Evolutionary conservation across 1,284 basidiomycete genomes (phyloP).

Genomic region (Volvariella surrecta): DNA sequence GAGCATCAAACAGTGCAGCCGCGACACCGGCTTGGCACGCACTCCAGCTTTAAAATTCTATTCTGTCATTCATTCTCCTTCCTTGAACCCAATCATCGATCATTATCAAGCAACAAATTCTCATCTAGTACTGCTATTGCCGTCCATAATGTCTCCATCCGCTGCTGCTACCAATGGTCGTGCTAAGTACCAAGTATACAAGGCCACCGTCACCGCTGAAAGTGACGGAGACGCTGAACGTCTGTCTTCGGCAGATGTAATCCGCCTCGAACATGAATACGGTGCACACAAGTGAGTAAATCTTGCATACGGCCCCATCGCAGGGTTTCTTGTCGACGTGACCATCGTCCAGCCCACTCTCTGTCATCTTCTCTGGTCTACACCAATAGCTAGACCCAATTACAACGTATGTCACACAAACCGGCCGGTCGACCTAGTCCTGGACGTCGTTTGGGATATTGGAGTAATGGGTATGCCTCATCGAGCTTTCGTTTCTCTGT

Average conservation of each 20-base stretch:
- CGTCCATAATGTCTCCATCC: conserved; percentile 4
- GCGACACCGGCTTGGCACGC: no score
- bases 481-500: background rate
- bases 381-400: conserved; percentile 9
- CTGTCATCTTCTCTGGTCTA: background rate
- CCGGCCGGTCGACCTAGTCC: conserved; percentile 15
- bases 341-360: conserved; percentile 8
- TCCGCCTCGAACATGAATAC: conserved; percentile 76
- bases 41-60: no score
- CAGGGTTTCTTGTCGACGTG: conserved; percentile 13
- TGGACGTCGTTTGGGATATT: conserved; percentile 7
- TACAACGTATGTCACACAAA: conserved; percentile 4
- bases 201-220: conserved; percentile 3
- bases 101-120: no score
- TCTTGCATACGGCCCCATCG: conserved; percentile 7
- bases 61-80: no score
- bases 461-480: no score
- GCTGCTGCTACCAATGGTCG: conserved; percentile 1
- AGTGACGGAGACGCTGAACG: conserved; percentile 4
- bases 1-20: no score
- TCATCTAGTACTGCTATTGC: no score
- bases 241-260: conserved; percentile 58
- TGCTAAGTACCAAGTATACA: conserved; percentile 4
- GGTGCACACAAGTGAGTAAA: conserved; percentile 82
- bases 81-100: no score